Percentiles rank a stretch among this genome's conserved stretches.
Conservation (phyloP, 768 basidiomycete genomes). For the Panaeolus cyanescens region DNA sequence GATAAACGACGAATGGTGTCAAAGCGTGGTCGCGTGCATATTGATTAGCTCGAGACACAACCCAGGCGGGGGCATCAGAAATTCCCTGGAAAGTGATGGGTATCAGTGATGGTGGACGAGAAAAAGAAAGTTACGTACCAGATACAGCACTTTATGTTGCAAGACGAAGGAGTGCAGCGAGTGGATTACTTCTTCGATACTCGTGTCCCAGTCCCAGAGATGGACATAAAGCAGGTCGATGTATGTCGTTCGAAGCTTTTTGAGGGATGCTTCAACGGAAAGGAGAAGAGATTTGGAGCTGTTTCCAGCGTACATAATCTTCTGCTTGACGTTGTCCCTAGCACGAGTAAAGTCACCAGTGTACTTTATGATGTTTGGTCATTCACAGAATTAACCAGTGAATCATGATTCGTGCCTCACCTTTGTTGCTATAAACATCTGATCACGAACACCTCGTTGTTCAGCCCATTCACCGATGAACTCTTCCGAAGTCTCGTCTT, state of each 20-base stretch:
- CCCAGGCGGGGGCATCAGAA: conserved; percentile 50
- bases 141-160: conserved; percentile 53
- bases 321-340: conserved; percentile 25
- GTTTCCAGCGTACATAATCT: conserved; percentile 50
- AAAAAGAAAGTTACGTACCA: conserved; percentile 18
- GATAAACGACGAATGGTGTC: conserved; percentile 56
- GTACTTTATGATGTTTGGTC: conserved; percentile 22
- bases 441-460: conserved; percentile 35
- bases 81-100: conserved; percentile 32
- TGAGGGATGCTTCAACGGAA: conserved; percentile 43
- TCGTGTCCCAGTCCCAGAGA: conserved; percentile 55
- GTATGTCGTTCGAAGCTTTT: conserved; percentile 46
- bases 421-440: conserved; percentile 36
- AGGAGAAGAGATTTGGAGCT: conserved; percentile 43
- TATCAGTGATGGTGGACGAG: not conserved
- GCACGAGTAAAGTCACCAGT: conserved; percentile 26
- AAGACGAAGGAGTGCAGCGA: conserved; percentile 52
- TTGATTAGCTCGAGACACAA: conserved; percentile 48
- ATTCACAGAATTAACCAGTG: not conserved
- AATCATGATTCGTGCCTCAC: conserved; percentile 8
- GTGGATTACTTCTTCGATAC: conserved; percentile 59
- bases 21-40: conserved; percentile 49
- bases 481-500: conserved; percentile 36
- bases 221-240: conserved; percentile 51
- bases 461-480: conserved; percentile 47